Evolutionary conservation across 805 yeast genomes (phyloP), one percentile per base, ranked within the genome.

Genomic region (Candida qinlingensis): DNA sequence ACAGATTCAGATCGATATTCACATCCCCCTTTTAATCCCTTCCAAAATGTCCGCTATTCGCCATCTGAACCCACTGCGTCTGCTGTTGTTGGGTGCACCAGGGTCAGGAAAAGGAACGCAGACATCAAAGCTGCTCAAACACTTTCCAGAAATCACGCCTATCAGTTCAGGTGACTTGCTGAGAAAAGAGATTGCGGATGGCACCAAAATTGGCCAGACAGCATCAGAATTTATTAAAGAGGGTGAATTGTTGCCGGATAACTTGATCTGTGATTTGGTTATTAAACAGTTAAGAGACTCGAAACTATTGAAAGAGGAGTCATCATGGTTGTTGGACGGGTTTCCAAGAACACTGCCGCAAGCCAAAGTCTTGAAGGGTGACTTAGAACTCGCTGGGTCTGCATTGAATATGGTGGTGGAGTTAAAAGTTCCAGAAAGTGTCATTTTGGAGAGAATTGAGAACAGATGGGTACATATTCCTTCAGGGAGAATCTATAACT

Each of bases 101-200:
- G 98, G 98, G 0, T 77, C 96, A 1, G 98, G 98, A 1, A 91
- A 91, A 63, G 97, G 97, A 2, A 91, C 98, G 0, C 87, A 85
- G 55, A 85, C 96, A 0, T 68, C 85, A 3, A 74, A 82, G 50
- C 70, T 91, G 5, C 63, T 84, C 50, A 75, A 77, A 45, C 66
- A 69, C 38, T 74, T 82, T 49, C 76, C 85, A 2, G 57, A 62
- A 5, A 65, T 91, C 26, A 63, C 73, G 11, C 70, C 92, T 1
- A 67, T 92, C 7, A 82, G 96, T 1, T 84, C 96, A 0, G 98
- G 98, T 2, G 97, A 91, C 66, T 68, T 89, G 5, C 69, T 91
- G 40, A 75, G 98, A 53, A 67, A 69, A 37, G 85, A 90, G 58
- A 85, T 90, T 34, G 68, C 78, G 10, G 59, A 65, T 6, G 66